A percentile compares a stretch with the other conserved stretches of the same genome.
phyloP scores from a whole-genome alignment of 805 yeast genomes.

The Candida pseudoglaebosa region DNA sequence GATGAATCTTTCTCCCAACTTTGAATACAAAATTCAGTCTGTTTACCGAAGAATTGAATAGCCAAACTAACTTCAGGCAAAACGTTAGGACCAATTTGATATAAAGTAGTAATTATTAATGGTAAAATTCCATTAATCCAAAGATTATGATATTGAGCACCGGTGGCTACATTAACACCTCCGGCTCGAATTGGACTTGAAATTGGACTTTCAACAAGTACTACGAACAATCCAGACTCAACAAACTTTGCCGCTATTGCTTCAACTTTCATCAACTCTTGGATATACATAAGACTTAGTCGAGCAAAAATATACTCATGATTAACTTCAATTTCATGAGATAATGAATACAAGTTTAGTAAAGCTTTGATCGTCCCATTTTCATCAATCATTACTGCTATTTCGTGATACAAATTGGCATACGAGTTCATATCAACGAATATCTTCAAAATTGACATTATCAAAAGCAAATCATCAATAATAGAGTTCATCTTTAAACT shows the following conservation, averaged over 20 bases:
- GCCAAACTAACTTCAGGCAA: slow-evolving; percentile 65
- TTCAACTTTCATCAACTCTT: slow-evolving; percentile 61
- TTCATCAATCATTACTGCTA: slow-evolving; percentile 51
- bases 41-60: slow-evolving; percentile 58
- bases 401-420: slow-evolving; percentile 40
- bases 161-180: slow-evolving; percentile 45
- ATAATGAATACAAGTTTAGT: slow-evolving; percentile 61
- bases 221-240: slow-evolving; percentile 57
- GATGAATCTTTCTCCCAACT: slow-evolving; percentile 66
- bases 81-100: slow-evolving; percentile 59
- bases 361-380: slow-evolving; percentile 61
- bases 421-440: slow-evolving; percentile 50
- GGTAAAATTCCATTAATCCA: slow-evolving; percentile 87
- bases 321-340: slow-evolving; percentile 57
- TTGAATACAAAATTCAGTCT: slow-evolving; percentile 57
- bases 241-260: slow-evolving; percentile 65
- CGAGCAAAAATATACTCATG: slow-evolving; percentile 72
- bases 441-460: slow-evolving; percentile 61
- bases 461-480: slow-evolving; percentile 60
- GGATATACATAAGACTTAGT: slow-evolving; percentile 60
- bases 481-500: slow-evolving; percentile 41
- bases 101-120: slow-evolving; percentile 54
- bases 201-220: slow-evolving; percentile 69
- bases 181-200: slow-evolving; percentile 68
- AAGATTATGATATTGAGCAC: slow-evolving; percentile 62